Evolutionary conservation across 176 grass and related monocot species (phyloP).

Genomic region (Eragrostis curvula): DNA sequence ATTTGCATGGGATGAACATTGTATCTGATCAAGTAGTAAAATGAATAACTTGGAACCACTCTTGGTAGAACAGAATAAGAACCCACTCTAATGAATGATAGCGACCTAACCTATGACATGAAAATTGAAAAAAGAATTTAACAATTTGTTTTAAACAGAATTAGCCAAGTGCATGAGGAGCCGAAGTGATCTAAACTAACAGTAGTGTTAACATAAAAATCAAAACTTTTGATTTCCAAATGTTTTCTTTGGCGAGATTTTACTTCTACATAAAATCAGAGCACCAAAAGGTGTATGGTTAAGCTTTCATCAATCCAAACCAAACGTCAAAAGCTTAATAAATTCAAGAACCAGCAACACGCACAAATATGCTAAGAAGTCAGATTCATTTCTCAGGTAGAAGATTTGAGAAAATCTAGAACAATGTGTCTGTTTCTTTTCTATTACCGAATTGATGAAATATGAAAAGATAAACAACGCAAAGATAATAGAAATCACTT

Average conservation of each 20-base stretch:
- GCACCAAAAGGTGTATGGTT: background rate
- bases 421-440: background rate
- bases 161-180: too few species aligned
- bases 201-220: background rate
- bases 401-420: background rate
- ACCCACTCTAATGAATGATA: too few species aligned
- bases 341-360: background rate
- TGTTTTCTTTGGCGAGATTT: background rate
- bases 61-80: background rate
- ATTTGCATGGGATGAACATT: constrained; percentile 28
- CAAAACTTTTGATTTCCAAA: background rate
- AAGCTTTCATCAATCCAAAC: background rate
- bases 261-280: background rate
- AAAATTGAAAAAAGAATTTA: too few species aligned
- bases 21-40: background rate
- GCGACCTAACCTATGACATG: too few species aligned
- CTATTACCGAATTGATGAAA: background rate
- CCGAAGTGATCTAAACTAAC: too few species aligned
- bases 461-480: background rate
- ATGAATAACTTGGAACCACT: background rate
- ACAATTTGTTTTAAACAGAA: too few species aligned
- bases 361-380: background rate
- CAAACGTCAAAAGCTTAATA: background rate
- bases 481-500: constrained; percentile 47
- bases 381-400: constrained; percentile 14